Evolutionary conservation across 257 asterid species (phyloP).

Genomic region (Solanum megistacrolobum): DNA sequence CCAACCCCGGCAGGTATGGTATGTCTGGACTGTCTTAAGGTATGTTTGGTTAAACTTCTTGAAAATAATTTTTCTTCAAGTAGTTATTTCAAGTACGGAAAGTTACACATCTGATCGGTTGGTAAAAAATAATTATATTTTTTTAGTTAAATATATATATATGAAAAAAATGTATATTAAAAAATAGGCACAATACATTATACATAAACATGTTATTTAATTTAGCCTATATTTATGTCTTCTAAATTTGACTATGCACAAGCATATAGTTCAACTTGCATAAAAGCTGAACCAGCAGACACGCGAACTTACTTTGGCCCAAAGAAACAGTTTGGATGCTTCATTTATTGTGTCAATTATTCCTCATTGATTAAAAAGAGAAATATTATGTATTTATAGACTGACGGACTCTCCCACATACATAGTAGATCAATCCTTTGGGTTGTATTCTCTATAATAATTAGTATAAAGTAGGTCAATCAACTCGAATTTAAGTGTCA

Average conservation of each 20-base stretch:
- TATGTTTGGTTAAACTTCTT: neutral
- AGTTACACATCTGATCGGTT: neutral
- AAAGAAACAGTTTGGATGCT: neutral
- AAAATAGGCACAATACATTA: too few relatives aligned
- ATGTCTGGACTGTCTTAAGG: neutral
- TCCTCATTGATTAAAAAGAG: neutral
- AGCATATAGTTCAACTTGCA: neutral
- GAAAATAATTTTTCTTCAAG: neutral
- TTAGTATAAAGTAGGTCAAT: neutral
- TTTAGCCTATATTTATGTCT: neutral
- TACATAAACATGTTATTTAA: neutral
- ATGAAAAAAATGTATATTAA: too few relatives aligned
- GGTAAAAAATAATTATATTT: neutral
- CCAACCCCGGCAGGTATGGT: neutral
- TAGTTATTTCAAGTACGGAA: neutral
- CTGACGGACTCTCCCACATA: neutral
- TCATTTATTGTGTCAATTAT: neutral
- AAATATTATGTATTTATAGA: neutral
- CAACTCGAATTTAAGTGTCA: neutral
- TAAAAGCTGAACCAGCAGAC: neutral
- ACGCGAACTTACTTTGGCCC: neutral
- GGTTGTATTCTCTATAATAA: neutral
- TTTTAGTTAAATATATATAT: too few relatives aligned
- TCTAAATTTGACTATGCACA: fast-evolving
- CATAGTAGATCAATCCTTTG: neutral